These are phyloP conservation scores for Balamuthia mandrillaris DNA, from an alignment of 208 protist species.

Conservation along the genomic window DNA sequence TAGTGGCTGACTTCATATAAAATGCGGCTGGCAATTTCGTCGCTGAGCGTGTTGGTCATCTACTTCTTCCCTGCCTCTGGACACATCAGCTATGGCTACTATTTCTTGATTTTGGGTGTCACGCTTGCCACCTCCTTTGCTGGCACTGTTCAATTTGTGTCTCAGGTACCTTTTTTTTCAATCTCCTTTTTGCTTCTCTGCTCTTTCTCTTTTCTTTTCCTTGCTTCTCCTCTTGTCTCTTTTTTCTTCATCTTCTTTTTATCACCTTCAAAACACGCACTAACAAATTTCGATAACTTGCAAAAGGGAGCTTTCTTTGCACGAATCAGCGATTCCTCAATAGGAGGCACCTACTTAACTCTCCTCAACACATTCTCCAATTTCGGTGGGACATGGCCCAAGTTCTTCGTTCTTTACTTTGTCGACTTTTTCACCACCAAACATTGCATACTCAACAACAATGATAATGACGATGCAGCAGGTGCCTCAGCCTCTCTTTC, in stretches of 20 bases:
- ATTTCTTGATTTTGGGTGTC: background rate
- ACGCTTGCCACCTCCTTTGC: constrained; percentile 22
- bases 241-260: background rate
- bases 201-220: background rate
- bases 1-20: background rate
- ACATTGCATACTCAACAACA: background rate
- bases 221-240: background rate
- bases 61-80: constrained; percentile 7
- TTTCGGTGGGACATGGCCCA: constrained; percentile 58
- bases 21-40: background rate
- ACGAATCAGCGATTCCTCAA: constrained; percentile 45
- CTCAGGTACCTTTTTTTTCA: background rate
- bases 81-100: background rate
- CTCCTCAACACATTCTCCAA: constrained; percentile 64
- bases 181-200: background rate
- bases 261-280: background rate
- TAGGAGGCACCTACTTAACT: constrained; percentile 64
- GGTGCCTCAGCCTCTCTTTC: background rate
- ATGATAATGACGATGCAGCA: background rate
- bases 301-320: constrained; percentile 57
- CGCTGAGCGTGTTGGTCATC: constrained; percentile 18
- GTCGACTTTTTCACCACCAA: constrained; percentile 31
- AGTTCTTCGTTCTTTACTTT: constrained; percentile 38
- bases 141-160: constrained; percentile 24
- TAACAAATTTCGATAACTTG: background rate